Percentiles rank a stretch among this genome's conserved stretches.
phyloP scores from a whole-genome alignment of 192 early-diverging fungal species.

The Globomyces pollinis-pini region DNA sequence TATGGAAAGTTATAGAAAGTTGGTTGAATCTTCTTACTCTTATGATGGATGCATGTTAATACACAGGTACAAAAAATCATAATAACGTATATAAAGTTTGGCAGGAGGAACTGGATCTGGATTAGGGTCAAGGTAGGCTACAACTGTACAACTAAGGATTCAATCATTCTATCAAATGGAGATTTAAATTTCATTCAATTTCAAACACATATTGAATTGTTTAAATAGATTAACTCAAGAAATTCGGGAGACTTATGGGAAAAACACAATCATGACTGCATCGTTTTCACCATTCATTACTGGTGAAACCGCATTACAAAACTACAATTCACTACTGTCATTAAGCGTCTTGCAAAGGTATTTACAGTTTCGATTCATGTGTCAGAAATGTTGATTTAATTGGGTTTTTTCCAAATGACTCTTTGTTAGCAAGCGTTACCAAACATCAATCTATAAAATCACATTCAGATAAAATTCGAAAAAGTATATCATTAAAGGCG shows the following conservation, averaged over 20 bases:
- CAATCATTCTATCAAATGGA: background rate
- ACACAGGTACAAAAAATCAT: conserved; percentile 18
- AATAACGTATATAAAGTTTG: conserved; percentile 16
- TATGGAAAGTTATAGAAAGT: conserved; percentile 16
- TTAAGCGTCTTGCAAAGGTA: no score
- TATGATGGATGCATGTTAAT: conserved; percentile 16
- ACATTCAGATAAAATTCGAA: no score
- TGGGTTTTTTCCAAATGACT: no score
- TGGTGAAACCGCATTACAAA: conserved; percentile 38
- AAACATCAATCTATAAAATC: no score
- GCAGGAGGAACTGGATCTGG: conserved; percentile 42
- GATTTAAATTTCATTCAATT: no score
- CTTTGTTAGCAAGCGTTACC: no score
- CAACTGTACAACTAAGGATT: background rate
- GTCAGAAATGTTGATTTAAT: no score
- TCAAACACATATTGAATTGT: no score
- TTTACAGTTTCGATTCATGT: no score
- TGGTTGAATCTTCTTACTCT: background rate
- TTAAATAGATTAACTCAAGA: conserved; percentile 33
- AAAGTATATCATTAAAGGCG: no score
- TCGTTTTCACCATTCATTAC: conserved; percentile 23
- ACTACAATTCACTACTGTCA: conserved; percentile 37
- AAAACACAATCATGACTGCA: conserved; percentile 10
- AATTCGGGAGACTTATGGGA: conserved; percentile 24
- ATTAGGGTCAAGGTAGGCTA: conserved; percentile 32